These are phyloP conservation scores for Zygoascus biomembranicola DNA, from an alignment of 805 yeast species.

Conservation along the genomic window DNA sequence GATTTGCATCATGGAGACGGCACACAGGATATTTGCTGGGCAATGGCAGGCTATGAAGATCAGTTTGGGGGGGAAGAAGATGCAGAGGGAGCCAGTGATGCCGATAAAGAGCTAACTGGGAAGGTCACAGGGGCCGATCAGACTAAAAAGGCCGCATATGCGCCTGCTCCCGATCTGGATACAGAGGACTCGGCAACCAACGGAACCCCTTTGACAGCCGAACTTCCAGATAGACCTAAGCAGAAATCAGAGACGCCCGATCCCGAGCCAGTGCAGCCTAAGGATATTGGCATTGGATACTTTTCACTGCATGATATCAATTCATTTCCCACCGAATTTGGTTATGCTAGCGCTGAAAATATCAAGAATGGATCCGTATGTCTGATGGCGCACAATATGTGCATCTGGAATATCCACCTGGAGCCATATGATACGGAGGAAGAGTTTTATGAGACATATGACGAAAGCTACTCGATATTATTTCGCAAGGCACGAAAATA, in stretches of 20 bases:
- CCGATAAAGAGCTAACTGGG: neutral
- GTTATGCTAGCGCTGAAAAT: conserved; percentile 63
- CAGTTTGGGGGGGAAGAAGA: conserved; percentile 35
- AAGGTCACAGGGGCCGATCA: neutral
- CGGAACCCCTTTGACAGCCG: neutral
- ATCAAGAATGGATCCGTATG: conserved; percentile 74
- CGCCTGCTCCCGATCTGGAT: neutral
- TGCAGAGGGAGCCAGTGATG: conserved; percentile 15
- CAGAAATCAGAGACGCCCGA: conserved; percentile 3
- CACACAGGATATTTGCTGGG: conserved; percentile 79
- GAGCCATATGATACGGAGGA: conserved; percentile 54
- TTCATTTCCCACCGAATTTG: conserved; percentile 77
- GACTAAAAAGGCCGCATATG: neutral
- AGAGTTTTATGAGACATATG: conserved; percentile 58
- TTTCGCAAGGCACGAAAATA: conserved; percentile 62
- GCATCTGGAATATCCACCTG: conserved; percentile 78
- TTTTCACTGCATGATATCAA: conserved; percentile 80
- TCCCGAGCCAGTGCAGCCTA: conserved; percentile 4
- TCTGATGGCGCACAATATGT: conserved; percentile 64
- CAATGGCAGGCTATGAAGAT: conserved; percentile 54
- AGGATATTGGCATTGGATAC: conserved; percentile 53
- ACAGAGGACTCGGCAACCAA: neutral
- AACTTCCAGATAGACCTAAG: neutral
- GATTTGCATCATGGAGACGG: conserved; percentile 91
- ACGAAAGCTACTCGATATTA: conserved; percentile 49